phyloP scores from a whole-genome alignment of 2,329 filamentous ascomycete species.

The Arthrinium phaeospermum region DNA sequence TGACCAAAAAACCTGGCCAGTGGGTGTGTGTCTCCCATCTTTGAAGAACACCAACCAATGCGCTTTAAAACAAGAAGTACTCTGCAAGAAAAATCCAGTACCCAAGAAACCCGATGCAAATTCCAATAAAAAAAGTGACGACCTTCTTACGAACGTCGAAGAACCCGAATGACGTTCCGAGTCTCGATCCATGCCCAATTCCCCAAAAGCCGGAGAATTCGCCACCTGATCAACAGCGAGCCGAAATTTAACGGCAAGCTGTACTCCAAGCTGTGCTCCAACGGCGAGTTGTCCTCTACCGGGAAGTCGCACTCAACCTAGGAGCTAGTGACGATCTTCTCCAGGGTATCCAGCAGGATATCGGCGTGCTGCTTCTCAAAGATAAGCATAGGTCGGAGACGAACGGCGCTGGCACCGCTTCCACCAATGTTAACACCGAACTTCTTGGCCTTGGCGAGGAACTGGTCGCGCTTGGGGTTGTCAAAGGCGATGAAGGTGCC shows the following conservation, averaged over 20 bases:
- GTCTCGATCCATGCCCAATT: neutral
- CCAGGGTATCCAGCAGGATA: conserved; percentile 77
- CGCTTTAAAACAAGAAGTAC: neutral
- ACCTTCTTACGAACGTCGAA: neutral
- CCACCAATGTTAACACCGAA: conserved; percentile 89
- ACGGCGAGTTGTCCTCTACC: no score
- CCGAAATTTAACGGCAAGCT: no score
- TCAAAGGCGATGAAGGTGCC: conserved; percentile 96
- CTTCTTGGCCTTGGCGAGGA: conserved; percentile 78
- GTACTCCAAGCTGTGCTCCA: no score
- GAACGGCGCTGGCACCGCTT: conserved; percentile 74
- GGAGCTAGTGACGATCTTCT: conserved; percentile 66
- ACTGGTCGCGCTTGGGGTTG: conserved; percentile 77
- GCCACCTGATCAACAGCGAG: no score
- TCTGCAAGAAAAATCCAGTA: neutral
- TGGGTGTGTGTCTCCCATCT: neutral
- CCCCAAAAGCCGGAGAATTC: no score
- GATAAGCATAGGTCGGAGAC: conserved; percentile 87
- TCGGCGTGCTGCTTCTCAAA: conserved; percentile 93
- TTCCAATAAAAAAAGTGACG: neutral
- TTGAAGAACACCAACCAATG: conserved; percentile 9
- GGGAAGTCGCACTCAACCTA: neutral
- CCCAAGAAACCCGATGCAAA: conserved; percentile 1
- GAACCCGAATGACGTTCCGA: neutral
- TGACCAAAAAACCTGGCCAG: conserved; percentile 1